Percentiles rank a stretch among this genome's conserved stretches.
Evolutionary conservation across 2,329 filamentous ascomycete genomes (phyloP).

Genomic region (Sclerotinia minor): DNA sequence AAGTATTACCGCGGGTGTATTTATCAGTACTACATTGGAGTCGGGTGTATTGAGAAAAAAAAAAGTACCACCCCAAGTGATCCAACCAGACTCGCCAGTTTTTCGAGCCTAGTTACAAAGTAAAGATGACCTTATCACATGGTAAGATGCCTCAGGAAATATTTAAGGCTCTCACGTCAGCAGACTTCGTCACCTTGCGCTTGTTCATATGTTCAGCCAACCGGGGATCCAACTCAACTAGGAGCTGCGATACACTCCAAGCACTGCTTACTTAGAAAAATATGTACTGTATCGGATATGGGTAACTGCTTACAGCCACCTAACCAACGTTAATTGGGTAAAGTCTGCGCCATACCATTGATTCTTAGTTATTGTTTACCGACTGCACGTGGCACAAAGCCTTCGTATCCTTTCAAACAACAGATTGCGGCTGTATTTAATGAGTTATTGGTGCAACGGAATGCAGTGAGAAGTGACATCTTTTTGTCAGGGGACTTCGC

Average conservation of each 20-base stretch:
- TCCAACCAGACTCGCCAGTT: slow-evolving; percentile 1
- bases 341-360: too few species aligned
- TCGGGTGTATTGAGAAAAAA: not conserved
- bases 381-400: not conserved
- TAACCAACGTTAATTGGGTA: not conserved
- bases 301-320: not conserved
- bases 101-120: not conserved
- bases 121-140: not conserved
- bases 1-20: not conserved
- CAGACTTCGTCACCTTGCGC: not conserved
- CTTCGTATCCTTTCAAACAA: not conserved
- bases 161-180: slow-evolving; percentile 19
- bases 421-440: not conserved
- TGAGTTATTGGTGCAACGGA: not conserved
- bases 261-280: slow-evolving; percentile 6
- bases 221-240: not conserved
- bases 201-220: slow-evolving; percentile 8
- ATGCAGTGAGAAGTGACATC: slow-evolving; percentile 7
- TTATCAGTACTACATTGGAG: not conserved
- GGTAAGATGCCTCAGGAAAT: slow-evolving; percentile 1
- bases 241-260: not conserved
- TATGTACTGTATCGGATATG: slow-evolving; percentile 13
- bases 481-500: not conserved
- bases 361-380: not conserved
- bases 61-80: not conserved